Percentiles rank a stretch among this genome's conserved stretches.
phyloP scores from a whole-genome alignment of 1,284 basidiomycete genomes.

The Trichosporon inkin region DNA sequence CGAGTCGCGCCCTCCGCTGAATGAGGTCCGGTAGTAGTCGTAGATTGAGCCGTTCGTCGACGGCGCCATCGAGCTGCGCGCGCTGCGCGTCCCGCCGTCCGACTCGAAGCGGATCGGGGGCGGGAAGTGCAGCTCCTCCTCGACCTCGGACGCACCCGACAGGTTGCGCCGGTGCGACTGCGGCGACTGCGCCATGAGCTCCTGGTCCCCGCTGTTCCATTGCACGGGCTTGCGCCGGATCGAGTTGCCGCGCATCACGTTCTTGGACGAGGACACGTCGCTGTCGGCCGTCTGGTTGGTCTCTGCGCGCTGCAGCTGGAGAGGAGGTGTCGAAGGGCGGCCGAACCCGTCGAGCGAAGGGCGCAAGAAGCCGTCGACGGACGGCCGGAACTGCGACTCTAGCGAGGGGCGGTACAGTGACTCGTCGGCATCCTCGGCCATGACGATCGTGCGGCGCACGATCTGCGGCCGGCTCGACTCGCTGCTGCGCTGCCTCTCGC shows the following conservation, averaged over 20 bases:
- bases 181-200: slow-evolving; percentile 29
- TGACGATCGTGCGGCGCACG: slow-evolving; percentile 37
- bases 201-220: slow-evolving; percentile 36
- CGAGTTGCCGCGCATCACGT: slow-evolving; percentile 17
- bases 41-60: slow-evolving; percentile 4
- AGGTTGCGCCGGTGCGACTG: slow-evolving; percentile 17
- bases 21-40: slow-evolving; percentile 1
- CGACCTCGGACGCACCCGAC: background rate
- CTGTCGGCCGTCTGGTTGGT: slow-evolving; percentile 1
- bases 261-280: background rate
- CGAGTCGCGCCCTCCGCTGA: background rate
- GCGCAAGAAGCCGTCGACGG: background rate
- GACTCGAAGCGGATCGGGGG: slow-evolving; percentile 15
- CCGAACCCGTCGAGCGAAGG: background rate
- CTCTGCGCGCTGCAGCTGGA: slow-evolving; percentile 2
- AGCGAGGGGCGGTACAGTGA: too few species aligned
- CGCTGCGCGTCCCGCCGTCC: background rate
- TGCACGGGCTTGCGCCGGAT: slow-evolving; percentile 44
- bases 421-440: slow-evolving; percentile 21
- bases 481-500: background rate
- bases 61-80: slow-evolving; percentile 8
- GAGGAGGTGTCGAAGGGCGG: background rate
- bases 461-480: slow-evolving; percentile 12
- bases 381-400: slow-evolving; percentile 12
- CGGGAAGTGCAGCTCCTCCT: background rate